Percentiles rank a stretch among this genome's conserved stretches.
phyloP scores from a whole-genome alignment of 805 yeast species.

The Tetrapisispora nanseiensis region DNA sequence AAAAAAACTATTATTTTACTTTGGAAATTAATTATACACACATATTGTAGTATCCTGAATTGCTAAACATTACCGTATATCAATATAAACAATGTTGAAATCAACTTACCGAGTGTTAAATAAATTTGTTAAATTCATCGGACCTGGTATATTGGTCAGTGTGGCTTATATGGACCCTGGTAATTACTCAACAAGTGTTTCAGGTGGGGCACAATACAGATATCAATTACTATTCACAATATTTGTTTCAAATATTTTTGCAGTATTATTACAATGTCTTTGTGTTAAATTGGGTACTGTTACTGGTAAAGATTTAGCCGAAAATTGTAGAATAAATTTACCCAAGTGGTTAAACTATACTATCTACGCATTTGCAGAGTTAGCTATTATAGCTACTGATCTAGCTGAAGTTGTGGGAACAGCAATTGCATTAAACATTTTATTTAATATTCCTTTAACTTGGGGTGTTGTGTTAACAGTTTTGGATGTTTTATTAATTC shows the following conservation, averaged over 20 bases:
- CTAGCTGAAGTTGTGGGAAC: conserved; percentile 92
- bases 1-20: not conserved
- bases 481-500: conserved; percentile 66
- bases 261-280: conserved; percentile 76
- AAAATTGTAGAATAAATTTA: conserved; percentile 69
- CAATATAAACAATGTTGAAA: not conserved
- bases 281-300: conserved; percentile 87
- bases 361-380: conserved; percentile 64
- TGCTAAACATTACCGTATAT: not conserved
- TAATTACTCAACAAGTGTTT: conserved; percentile 88
- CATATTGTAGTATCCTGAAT: too few species aligned
- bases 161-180: conserved; percentile 98
- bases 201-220: conserved; percentile 79
- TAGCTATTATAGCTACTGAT: conserved; percentile 88
- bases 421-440: conserved; percentile 72
- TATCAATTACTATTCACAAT: conserved; percentile 71
- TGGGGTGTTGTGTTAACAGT: conserved; percentile 74
- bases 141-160: conserved; percentile 93
- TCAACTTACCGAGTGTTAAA: conserved; percentile 6
- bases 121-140: conserved; percentile 59
- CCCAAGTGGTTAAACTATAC: conserved; percentile 48
- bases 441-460: conserved; percentile 63
- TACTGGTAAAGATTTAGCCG: conserved; percentile 87
- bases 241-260: conserved; percentile 75
- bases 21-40: not conserved